Evolutionary conservation across 2,329 filamentous ascomycete species (phyloP).

Genomic region (Colletotrichum chrysophilum): DNA sequence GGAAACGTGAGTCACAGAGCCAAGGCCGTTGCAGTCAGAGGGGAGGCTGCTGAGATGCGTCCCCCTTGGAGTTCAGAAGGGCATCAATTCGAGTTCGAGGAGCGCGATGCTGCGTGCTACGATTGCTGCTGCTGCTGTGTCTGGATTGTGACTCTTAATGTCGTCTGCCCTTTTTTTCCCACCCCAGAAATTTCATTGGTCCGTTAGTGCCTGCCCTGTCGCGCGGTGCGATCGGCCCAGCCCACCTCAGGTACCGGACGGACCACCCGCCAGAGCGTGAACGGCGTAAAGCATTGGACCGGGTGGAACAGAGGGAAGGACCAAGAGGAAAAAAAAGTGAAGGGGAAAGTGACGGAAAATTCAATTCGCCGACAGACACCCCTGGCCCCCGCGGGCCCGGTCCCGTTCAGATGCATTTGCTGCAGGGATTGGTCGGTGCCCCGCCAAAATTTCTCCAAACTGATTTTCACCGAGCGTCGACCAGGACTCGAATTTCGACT

Average conservation of each 20-base stretch:
- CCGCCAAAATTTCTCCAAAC: constrained; percentile 24
- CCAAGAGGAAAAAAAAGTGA: background rate
- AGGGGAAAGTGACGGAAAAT: constrained; percentile 7
- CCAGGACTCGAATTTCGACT: background rate
- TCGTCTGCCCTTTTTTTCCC: background rate
- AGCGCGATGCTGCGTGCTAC: background rate
- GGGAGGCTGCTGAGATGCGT: background rate
- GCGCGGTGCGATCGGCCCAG: constrained; percentile 8
- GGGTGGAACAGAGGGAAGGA: background rate
- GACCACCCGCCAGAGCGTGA: background rate
- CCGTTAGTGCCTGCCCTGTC: background rate
- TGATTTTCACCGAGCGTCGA: constrained; percentile 1
- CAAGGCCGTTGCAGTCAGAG: background rate
- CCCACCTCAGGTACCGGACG: constrained; percentile 2
- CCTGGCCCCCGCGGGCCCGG: background rate
- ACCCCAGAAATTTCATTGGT: background rate
- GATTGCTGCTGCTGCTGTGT: background rate
- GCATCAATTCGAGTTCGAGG: background rate
- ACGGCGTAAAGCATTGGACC: background rate
- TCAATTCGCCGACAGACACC: constrained; percentile 10
- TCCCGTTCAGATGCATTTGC: constrained; percentile 10
- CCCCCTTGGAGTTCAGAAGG: background rate
- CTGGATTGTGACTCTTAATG: background rate
- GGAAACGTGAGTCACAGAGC: constrained; percentile 20
- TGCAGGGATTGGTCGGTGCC: constrained; percentile 21